Evolutionary conservation across 2,329 filamentous ascomycete genomes (phyloP), one percentile per base, ranked within the genome.

Genomic region (Cordyceps javanica): DNA sequence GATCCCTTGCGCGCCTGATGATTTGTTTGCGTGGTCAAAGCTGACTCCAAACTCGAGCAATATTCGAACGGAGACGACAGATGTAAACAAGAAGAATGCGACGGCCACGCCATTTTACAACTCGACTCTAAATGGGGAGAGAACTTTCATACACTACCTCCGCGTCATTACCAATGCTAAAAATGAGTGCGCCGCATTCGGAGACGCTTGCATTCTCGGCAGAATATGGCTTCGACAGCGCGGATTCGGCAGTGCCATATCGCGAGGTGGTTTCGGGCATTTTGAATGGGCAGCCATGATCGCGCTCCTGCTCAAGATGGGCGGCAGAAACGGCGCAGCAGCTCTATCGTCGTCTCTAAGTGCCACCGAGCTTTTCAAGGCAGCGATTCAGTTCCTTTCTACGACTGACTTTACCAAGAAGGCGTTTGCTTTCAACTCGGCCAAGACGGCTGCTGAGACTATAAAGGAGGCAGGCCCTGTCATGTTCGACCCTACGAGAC

Each of bases 311-410:
- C 77, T 97, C 42, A 86, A 91, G 69, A 84, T 83, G n/a, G 90
- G 90, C 26, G 88, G 86, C 7, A 81, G 83, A 7, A 87, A 86
- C 60, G 88, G 89, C 2, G 82, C 85, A 62, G 81, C 88, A 2
- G 75, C 90, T 6, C 78, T 97, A 16, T 91, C 91, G 6, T 79
- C 83, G 5, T 90, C 90, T 8, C 88, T 96, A 65, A 96, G 89
- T 74, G 89, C 88, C 71, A 94, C 93, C 25, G 93, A 97, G 71
- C 80, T 97, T 45, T 97, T 99, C 80, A 97, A 97, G 72, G 92
- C 91, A 3, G 86, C 87, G 1, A 76, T 99, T n/a, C 93, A 97
- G 68, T 94, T 93, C 63, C 76, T 99, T 19, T 85, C 88, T 1
- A 81, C 83, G 1, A 87, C 83, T 38, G 87, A 96, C 66, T 76